Evolutionary conservation across 202 grass and related monocot genomes (phyloP).

Genomic region (Zizania palustris): DNA sequence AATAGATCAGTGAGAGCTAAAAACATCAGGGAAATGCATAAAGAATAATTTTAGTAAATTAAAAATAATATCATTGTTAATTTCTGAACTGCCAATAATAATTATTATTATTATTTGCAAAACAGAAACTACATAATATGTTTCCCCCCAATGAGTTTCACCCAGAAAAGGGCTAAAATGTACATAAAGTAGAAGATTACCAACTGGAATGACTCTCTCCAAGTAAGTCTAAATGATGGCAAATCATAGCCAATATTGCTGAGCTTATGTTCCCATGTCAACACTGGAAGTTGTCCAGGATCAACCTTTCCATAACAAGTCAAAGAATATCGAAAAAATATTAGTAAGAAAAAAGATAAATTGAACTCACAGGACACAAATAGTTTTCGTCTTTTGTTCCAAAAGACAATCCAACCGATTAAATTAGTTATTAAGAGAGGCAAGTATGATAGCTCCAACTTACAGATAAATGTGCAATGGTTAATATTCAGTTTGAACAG

Average conservation of each 20-base stretch:
- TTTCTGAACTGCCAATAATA: not conserved
- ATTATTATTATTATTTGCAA: slow-evolving; percentile 31
- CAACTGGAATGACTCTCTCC: slow-evolving; percentile 67
- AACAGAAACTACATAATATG: slow-evolving; percentile 20
- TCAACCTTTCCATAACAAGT: slow-evolving; percentile 55
- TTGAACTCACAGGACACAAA: not conserved
- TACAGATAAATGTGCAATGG: slow-evolving; percentile 4
- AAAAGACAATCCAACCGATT: not conserved
- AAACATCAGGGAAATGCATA: slow-evolving; percentile 1
- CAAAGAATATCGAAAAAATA: slow-evolving; percentile 17
- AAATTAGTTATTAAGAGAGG: slow-evolving; percentile 20
- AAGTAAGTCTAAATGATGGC: slow-evolving; percentile 71
- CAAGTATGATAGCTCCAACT: slow-evolving; percentile 4
- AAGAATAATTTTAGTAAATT: slow-evolving; percentile 5
- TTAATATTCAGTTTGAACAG: slow-evolving; percentile 4
- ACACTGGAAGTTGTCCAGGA: slow-evolving; percentile 50
- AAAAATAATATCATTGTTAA: not conserved
- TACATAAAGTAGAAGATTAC: slow-evolving; percentile 49
- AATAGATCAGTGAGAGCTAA: not conserved
- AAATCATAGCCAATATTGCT: slow-evolving; percentile 56
- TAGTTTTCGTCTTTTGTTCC: not conserved
- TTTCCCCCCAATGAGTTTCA: not conserved
- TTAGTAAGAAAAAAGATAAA: not conserved
- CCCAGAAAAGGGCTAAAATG: slow-evolving; percentile 12
- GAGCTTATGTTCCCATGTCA: slow-evolving; percentile 89